These are phyloP conservation scores for Macrophomina phaseolina DNA, from an alignment of 2,329 filamentous ascomycete genomes.

Conservation along the genomic window DNA sequence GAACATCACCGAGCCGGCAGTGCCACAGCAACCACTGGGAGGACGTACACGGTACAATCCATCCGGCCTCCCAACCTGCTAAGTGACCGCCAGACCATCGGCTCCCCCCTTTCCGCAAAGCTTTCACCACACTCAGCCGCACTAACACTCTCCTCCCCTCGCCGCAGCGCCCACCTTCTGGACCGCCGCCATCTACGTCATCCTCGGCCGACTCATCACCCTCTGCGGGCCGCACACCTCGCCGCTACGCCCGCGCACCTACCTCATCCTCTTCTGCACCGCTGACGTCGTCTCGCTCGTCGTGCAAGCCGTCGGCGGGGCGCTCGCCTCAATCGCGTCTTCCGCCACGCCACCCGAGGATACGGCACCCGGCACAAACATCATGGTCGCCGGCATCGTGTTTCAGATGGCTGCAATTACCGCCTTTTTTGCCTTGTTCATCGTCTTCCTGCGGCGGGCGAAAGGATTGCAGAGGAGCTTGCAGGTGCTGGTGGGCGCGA, in stretches of 20 bases:
- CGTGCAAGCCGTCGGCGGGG: slow-evolving; percentile 64
- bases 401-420: slow-evolving; percentile 61
- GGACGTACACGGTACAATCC: too few relatives aligned
- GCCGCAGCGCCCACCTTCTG: slow-evolving; percentile 53
- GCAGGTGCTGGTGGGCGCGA: slow-evolving; percentile 41
- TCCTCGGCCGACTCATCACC: slow-evolving; percentile 62
- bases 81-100: background rate
- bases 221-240: slow-evolving; percentile 55
- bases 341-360: slow-evolving; percentile 44
- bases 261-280: slow-evolving; percentile 65
- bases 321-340: slow-evolving; percentile 59
- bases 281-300: slow-evolving; percentile 64
- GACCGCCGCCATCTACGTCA: slow-evolving; percentile 58
- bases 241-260: slow-evolving; percentile 37
- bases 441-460: slow-evolving; percentile 41
- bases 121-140: background rate
- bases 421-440: slow-evolving; percentile 52
- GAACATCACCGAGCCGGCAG: too few relatives aligned
- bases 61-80: slow-evolving; percentile 5
- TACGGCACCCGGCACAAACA: slow-evolving; percentile 55
- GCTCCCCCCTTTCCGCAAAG: background rate
- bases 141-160: background rate
- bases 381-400: slow-evolving; percentile 64
- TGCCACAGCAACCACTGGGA: too few relatives aligned
- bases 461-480: background rate